Percentiles rank a stretch among this genome's conserved stretches.
These are phyloP conservation scores for Dalechampia spathulata DNA, from an alignment of 441 rosid species.

Conservation along the genomic window DNA sequence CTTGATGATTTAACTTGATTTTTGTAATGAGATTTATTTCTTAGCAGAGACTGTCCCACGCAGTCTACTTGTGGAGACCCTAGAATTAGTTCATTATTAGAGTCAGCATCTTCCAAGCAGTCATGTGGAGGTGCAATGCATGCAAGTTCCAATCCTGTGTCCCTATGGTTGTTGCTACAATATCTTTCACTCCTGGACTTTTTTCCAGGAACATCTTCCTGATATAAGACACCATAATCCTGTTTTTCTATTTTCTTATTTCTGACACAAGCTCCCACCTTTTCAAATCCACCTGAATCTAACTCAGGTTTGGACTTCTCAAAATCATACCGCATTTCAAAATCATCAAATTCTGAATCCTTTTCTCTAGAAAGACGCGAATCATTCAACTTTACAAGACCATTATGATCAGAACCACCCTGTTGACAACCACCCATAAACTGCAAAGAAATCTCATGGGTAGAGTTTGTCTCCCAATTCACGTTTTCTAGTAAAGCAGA, in stretches of 20 bases:
- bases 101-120: constrained; percentile 41
- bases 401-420: constrained; percentile 25
- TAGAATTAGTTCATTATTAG: constrained; percentile 29
- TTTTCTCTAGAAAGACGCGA: constrained; percentile 18
- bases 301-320: constrained; percentile 23
- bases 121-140: constrained; percentile 26
- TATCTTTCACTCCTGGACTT: constrained; percentile 25
- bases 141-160: constrained; percentile 26
- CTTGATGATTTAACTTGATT: constrained; percentile 25
- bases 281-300: constrained; percentile 18
- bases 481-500: constrained; percentile 66
- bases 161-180: constrained; percentile 18
- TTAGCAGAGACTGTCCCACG: constrained; percentile 15
- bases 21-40: constrained; percentile 21
- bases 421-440: constrained; percentile 26
- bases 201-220: constrained; percentile 15
- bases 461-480: constrained; percentile 76
- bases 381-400: constrained; percentile 19
- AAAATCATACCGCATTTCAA: constrained; percentile 22
- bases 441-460: constrained; percentile 58
- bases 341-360: constrained; percentile 34
- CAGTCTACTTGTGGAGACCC: constrained; percentile 30
- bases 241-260: constrained; percentile 12
- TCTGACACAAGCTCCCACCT: constrained; percentile 13
- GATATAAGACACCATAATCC: constrained; percentile 17